These are phyloP conservation scores for Sextonia rubra DNA, from an alignment of 164 flowering plant genomes.

Conservation along the genomic window DNA sequence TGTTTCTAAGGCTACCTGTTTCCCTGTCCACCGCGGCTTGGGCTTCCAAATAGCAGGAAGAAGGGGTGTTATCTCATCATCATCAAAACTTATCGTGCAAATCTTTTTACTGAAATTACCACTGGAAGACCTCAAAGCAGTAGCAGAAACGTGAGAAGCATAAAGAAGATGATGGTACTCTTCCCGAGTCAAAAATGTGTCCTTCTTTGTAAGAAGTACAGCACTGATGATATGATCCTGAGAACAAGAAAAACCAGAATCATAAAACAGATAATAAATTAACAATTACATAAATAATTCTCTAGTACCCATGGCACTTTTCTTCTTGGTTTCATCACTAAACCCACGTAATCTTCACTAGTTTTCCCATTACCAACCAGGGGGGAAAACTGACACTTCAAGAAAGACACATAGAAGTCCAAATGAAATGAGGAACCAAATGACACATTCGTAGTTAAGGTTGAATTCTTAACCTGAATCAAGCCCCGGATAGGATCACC, in stretches of 20 bases:
- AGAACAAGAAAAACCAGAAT: neutral
- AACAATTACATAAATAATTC: too few species aligned
- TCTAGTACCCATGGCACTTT: too few species aligned
- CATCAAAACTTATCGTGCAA: constrained; percentile 38
- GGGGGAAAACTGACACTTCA: neutral
- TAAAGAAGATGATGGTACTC: constrained; percentile 74
- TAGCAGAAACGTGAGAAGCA: constrained; percentile 51
- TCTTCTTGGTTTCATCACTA: too few species aligned
- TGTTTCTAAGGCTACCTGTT: constrained; percentile 50
- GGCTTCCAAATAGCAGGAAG: constrained; percentile 84
- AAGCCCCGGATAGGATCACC: constrained; percentile 88
- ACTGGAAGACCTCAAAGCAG: constrained; percentile 22
- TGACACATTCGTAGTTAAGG: neutral
- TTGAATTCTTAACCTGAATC: constrained; percentile 63
- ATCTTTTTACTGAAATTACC: constrained; percentile 44
- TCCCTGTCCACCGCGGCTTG: constrained; percentile 87
- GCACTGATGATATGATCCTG: constrained; percentile 91
- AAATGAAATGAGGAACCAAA: neutral
- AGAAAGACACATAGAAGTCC: neutral
- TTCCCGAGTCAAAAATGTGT: constrained; percentile 73
- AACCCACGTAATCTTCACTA: too few species aligned
- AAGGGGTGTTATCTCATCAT: constrained; percentile 41
- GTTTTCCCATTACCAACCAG: neutral
- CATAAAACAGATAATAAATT: neutral
- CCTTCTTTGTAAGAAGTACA: constrained; percentile 82